These are phyloP conservation scores for Acanthamoeba polyphaga DNA, from an alignment of 208 protist genomes.

Conservation along the genomic window DNA sequence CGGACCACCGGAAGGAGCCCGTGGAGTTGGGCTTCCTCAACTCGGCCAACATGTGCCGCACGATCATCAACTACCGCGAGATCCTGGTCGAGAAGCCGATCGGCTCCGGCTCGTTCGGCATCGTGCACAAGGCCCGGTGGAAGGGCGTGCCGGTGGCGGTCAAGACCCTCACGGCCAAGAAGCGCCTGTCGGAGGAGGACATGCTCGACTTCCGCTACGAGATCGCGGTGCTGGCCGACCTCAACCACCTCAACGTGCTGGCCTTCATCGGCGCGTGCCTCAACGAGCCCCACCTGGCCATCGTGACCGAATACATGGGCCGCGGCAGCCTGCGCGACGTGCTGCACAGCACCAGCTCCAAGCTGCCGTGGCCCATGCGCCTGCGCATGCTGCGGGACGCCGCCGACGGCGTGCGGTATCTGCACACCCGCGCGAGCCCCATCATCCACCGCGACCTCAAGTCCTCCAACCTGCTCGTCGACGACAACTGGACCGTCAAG, in stretches of 20 bases:
- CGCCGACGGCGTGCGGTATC: constrained; percentile 86
- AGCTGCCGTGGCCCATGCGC: constrained; percentile 79
- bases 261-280: constrained; percentile 55
- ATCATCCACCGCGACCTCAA: constrained; percentile 90
- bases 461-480: constrained; percentile 83
- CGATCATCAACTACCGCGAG: constrained; percentile 58
- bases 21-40: constrained; percentile 52
- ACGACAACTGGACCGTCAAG: constrained; percentile 69
- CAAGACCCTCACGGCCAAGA: constrained; percentile 42
- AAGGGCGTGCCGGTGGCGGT: constrained; percentile 56
- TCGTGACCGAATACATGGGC: constrained; percentile 87
- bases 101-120: constrained; percentile 22
- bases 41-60: constrained; percentile 50
- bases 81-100: constrained; percentile 36
- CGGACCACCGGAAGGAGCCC: constrained; percentile 26
- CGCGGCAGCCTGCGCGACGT: constrained; percentile 81
- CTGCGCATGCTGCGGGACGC: constrained; percentile 82
- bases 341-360: constrained; percentile 71
- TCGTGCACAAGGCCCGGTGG: constrained; percentile 60
- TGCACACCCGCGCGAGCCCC: constrained; percentile 84
- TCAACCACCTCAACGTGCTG: constrained; percentile 49
- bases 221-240: constrained; percentile 42
- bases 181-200: constrained; percentile 36
- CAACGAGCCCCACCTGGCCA: constrained; percentile 54
- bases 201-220: constrained; percentile 62